Conservation (phyloP, 371 early-diverging fungal genomes). For the Saksenaea oblongispora region DNA sequence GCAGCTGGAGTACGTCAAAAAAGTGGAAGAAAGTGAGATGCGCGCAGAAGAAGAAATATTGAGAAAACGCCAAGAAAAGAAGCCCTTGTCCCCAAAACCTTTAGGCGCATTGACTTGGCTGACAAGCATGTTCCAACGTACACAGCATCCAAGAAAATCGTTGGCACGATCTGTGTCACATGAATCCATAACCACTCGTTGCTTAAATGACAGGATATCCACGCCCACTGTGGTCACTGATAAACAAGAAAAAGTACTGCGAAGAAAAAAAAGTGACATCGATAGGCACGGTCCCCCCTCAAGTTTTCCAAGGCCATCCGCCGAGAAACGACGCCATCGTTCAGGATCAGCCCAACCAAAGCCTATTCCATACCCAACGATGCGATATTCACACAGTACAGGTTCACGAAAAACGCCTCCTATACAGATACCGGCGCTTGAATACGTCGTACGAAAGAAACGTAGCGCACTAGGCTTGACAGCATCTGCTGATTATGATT, state of each 20-base stretch:
- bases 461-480: conserved; percentile 13
- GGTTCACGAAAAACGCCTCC: conserved; percentile 12
- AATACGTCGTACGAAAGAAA: conserved; percentile 17
- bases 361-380: conserved; percentile 20
- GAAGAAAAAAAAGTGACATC: neutral
- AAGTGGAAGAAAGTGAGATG: conserved; percentile 46
- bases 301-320: neutral
- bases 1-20: conserved; percentile 63
- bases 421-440: conserved; percentile 20
- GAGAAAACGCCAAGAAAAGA: conserved; percentile 17
- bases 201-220: neutral
- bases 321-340: conserved; percentile 3
- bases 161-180: neutral
- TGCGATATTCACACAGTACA: conserved; percentile 10
- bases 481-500: conserved; percentile 16
- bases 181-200: neutral
- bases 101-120: conserved; percentile 21
- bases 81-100: neutral
- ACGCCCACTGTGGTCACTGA: neutral
- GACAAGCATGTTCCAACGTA: conserved; percentile 25
- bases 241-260: neutral
- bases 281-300: neutral
- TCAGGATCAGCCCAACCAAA: conserved; percentile 11
- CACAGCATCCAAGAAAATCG: neutral
- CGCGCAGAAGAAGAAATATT: conserved; percentile 53